Conservation (phyloP, 2,329 filamentous ascomycete species). For the Daldinia eschscholtzii region DNA sequence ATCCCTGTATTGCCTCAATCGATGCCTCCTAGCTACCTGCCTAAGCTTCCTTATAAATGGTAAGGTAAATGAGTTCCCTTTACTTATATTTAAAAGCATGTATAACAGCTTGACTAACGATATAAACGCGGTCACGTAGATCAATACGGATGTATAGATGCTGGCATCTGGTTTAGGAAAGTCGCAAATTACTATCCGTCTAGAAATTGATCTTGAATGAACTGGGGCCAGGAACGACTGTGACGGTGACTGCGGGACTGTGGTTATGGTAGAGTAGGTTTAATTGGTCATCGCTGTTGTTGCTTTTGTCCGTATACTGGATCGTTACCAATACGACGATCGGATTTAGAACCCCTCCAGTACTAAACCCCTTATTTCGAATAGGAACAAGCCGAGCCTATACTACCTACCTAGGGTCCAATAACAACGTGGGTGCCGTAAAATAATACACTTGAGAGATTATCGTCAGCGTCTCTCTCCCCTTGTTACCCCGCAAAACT, state of each 20-base stretch:
- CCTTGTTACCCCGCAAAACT: slow-evolving; percentile 36
- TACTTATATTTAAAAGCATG: neutral
- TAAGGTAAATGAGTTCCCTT: neutral
- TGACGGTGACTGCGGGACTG: neutral
- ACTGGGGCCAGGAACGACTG: neutral
- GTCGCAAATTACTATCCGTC: slow-evolving; percentile 13
- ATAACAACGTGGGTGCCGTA: neutral
- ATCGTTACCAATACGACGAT: slow-evolving; percentile 6
- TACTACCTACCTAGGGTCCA: neutral
- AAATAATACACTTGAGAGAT: slow-evolving; percentile 2
- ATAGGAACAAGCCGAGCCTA: neutral
- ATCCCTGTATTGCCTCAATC: neutral
- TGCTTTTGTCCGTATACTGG: neutral
- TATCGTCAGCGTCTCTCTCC: neutral
- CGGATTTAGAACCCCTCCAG: neutral
- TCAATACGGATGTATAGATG: slow-evolving; percentile 8
- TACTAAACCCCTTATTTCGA: neutral
- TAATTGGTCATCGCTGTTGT: neutral
- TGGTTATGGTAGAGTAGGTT: neutral
- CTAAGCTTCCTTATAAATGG: no score
- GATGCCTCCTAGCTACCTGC: neutral
- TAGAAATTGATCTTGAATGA: neutral
- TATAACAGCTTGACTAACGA: neutral
- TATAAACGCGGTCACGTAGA: slow-evolving; percentile 15
- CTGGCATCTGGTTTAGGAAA: slow-evolving; percentile 16